Evolutionary conservation across 2,329 filamentous ascomycete species (phyloP), one percentile per base, ranked within the genome.

Genomic region (Clarireedia paspali): DNA sequence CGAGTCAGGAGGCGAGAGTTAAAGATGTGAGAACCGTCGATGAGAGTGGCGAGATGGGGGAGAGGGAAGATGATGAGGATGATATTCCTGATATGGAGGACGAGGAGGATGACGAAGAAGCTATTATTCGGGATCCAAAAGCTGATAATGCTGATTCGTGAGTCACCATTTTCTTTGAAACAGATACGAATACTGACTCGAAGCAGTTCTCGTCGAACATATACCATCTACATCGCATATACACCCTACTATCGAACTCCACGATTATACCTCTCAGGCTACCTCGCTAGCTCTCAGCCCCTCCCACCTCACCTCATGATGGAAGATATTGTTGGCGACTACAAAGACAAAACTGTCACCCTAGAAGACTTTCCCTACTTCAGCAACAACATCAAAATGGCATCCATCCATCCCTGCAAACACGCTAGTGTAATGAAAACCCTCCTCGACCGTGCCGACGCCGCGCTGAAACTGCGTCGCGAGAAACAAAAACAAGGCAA

Each of bases 31-130:
- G 89, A 64, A 95, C 91, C 0, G 84, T 96, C 24, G 91, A 95
- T 67, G 91, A 96, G 66, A 85, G 87, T 24, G 92, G 91, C 26
- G 92, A 94, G 67, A 77, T 95, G 46, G 90, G 87, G 14, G 89
- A 91, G 57, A 78, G 81, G 56, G 85, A 85, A 50, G 79, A 83
- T 34, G 86, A 86, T 52, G 84, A 89, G 46, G 83, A 85, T 46
- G 92, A 96, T 66, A 96, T 97, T 60, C 92, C 91, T 0, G 92
- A 97, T 69, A 97, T 97, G 91, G 94, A 97, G 69, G 94, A 97
- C 61, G 92, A 97, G 56, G 92, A 90, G 60, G 88, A 97, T 62
- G 85, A 88, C 58, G 91, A 95, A 60, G 91, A 97, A 72, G 94
- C 94, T 46, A 97, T 99, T 69, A 97, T 97, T 67, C 81, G 88